Base-by-base conservation (phyloP, 345 rosid species). In the Gossypium raimondii region DNA sequence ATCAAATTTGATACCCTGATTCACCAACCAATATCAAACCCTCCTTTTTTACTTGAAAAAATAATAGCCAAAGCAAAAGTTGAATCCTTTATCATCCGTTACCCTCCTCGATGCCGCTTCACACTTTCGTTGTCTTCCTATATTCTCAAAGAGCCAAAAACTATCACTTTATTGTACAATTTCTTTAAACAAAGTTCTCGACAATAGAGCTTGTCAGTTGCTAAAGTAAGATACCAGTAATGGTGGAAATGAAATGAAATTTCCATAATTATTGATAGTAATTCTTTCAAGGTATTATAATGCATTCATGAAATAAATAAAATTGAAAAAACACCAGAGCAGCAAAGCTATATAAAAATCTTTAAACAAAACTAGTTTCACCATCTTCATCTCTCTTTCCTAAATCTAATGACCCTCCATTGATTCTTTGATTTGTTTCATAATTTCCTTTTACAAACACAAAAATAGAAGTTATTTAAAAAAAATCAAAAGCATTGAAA, bases 401-500 rank as follows among this genome's bases (percentile, higher is more conserved):
- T 72, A 10, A 22, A 72, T 65, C 73, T 43, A 66, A 61, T 55
- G 16, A 47, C 24, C 14, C 53, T 68, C 71, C 41, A 50, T 57
- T 69, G 60, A 63, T 73, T 70, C 52, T 53, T 56, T 71, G 59
- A 27, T 55, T 34, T 18, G 18, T 71, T 56, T 38, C 51, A 34
- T 11, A 61, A 60, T 25, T 53, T 57, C 64, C 64, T 57, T 75
- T 70, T 56, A 53, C 75, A 76, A 76, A 69, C 50, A 72, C 20
- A 24, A 61, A 71, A 77, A 73, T 11, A 50, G 10, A 70, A 50
- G 20, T 20, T 2, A 34, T 34, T 34, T 34, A 34, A 34, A 62
- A 47, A 48, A 47, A 63, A 29, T 17, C 29, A 53, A 74, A 62
- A 48, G 50, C 11, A 47, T 48, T 20, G 29, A 73, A 73, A 62